Base-by-base conservation (phyloP, 768 basidiomycete species). In the Leccinum longicurvipes region DNA sequence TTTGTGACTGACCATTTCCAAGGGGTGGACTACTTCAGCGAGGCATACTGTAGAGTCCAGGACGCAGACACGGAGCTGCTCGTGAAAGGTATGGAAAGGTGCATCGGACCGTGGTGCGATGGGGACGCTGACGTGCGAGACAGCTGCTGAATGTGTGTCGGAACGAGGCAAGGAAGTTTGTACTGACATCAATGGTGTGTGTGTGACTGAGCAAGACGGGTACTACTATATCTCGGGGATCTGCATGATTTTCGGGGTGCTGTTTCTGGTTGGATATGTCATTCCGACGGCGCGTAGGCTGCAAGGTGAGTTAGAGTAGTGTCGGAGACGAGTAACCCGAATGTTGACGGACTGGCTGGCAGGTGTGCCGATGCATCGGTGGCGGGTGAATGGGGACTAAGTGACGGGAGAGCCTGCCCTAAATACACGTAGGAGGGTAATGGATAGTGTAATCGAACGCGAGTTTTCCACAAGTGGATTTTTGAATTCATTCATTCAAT, bases 11-110 rank as follows among this genome's bases (percentile, higher is more conserved):
- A 63, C 58, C 39, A 2, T 55, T 42, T 32, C 12, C 6, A 57
- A 89, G 90, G 90, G 11, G 93, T 98, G 58, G 97, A 99, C 72
- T 72, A 82, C 31, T 90, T 98, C 66, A 93, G 84, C 47, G 81
- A 85, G 32, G 93, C 95, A 6, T 89, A 83, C 5, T 99, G 96
- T 66, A 76, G 84, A 57, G 82, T 93, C 53, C 78, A 82, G 31
- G 80, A 84, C 59, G 78, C 80, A 44, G 74, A 82, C 36, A 65
- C 74, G 15, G 77, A 81, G 42, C 67, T 87, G 14, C 68, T 76
- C 50, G 72, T 83, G 24, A 77, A 79, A 81, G 84, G 89, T 86
- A 62, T 24, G 72, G n/a, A 49, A 10, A 31, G 11, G 29, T 54
- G 48, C 24, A 32, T 39, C 17, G 25, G n/a, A 50, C 19, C 15